These are phyloP conservation scores for Colletotrichum sp. DNA, from an alignment of 2,329 filamentous ascomycete species.

Conservation along the genomic window DNA sequence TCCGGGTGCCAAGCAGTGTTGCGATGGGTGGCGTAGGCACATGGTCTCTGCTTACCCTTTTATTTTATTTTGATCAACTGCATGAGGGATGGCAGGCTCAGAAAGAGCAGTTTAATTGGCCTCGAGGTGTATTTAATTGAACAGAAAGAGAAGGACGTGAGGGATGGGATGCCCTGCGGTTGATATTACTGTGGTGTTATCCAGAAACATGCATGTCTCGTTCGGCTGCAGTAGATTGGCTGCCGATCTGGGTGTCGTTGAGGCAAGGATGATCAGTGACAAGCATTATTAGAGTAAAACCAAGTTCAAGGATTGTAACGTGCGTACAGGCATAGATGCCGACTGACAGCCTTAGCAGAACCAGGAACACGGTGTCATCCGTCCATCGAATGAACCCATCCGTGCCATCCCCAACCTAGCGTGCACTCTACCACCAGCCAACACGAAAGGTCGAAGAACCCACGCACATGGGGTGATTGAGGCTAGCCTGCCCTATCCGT, in stretches of 20 bases:
- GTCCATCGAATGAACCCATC: not conserved
- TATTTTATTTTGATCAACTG: not conserved
- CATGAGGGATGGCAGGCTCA: not conserved
- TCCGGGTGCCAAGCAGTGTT: not conserved
- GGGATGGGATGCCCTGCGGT: not conserved
- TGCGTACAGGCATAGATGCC: not conserved
- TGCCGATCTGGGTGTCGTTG: not conserved
- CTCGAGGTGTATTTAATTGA: not conserved
- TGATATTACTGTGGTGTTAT: not conserved
- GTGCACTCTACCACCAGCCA: not conserved
- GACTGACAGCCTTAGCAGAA: not conserved
- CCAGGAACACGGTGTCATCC: not conserved
- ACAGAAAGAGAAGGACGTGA: not conserved
- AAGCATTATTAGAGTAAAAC: not conserved
- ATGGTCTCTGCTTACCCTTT: not conserved
- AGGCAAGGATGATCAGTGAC: not conserved
- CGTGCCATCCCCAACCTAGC: not conserved
- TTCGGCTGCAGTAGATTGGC: not conserved
- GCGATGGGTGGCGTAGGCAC: not conserved
- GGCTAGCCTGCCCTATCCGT: not conserved
- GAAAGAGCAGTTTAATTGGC: not conserved
- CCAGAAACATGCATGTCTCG: not conserved
- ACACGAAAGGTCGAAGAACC: not conserved
- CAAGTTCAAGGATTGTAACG: not conserved
- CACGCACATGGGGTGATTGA: not conserved